Evolutionary conservation across 139 green algal species (phyloP), one percentile per base, ranked within the genome.

Genomic region (Volvox africanus): DNA sequence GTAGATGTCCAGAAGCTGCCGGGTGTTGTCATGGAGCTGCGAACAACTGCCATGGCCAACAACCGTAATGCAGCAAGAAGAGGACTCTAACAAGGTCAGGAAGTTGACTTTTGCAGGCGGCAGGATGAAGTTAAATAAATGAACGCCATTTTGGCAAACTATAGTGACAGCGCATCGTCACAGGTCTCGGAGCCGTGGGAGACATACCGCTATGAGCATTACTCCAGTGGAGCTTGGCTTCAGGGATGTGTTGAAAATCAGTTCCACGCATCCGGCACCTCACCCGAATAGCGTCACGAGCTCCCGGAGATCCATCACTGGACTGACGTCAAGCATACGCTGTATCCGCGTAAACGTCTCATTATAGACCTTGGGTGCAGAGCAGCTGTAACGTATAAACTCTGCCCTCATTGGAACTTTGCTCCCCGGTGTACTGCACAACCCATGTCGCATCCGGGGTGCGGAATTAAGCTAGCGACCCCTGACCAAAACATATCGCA

Each of bases 381-480:
- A 84, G 86, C 86, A 90, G 69, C 86, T 90, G 55, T 75, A 90
- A n/a, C 86, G 86, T 14, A 90, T 75, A 18, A 90, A 90, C 44
- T 90, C 50, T 6, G 82, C 44, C 9, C 86, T 50, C 12, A 28
- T 0, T 2, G 86, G 86, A 26, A 90, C 50, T 14, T 61, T 75
- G 71, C 71, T 77, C 9, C 86, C 86, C 0, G 86, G 86, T 13
- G 69, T 83, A 5, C 86, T 90, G 73, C 50, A 33, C 14, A 22
- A 82, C 61, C 32, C n/a, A 26, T 36, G 71, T n/a, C 1, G 18
- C 19, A 79, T 79, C 16, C n/a, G 1, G 55, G 18, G 76, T 17
- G 11, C 79, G 1, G 24, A 2, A 33, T 24, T 36, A 35, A 2
- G 76, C 76, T 82, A 55, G 76, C 55, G 71, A 37, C 5, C 65